Evolutionary conservation across 179 eudicot genomes (phyloP).

Genomic region (Pouteria campechiana): DNA sequence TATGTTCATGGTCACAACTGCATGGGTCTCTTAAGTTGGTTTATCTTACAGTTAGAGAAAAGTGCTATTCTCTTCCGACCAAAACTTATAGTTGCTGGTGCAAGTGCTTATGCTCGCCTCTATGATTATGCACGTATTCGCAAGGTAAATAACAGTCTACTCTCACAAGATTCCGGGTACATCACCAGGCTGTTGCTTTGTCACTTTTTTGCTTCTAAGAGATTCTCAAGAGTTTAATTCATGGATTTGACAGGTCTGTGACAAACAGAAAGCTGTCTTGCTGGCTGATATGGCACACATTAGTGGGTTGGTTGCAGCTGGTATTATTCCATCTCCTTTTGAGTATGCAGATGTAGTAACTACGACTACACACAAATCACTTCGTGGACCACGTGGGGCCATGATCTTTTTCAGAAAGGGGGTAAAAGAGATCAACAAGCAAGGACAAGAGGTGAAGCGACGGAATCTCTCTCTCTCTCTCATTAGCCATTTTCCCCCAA

Average conservation of each 20-base stretch:
- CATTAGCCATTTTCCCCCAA: not conserved
- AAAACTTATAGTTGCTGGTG: constrained; percentile 91
- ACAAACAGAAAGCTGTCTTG: constrained; percentile 87
- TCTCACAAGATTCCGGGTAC: not conserved
- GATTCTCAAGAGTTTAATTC: not conserved
- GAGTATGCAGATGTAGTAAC: constrained; percentile 96
- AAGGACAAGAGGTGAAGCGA: constrained; percentile 74
- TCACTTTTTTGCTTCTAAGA: not conserved
- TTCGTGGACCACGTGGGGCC: constrained; percentile 97
- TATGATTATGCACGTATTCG: constrained; percentile 88
- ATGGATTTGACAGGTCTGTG: constrained; percentile 50
- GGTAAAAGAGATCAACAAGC: constrained; percentile 77
- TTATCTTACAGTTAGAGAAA: constrained; percentile 68
- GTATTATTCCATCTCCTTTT: constrained; percentile 92
- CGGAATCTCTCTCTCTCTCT: not conserved
- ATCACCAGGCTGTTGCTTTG: not conserved
- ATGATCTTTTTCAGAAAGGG: constrained; percentile 96
- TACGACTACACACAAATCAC: constrained; percentile 95
- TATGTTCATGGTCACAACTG: too few relatives aligned
- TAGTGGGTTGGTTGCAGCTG: constrained; percentile 94
- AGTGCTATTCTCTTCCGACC: constrained; percentile 94
- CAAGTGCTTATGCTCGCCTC: constrained; percentile 94
- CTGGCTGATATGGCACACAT: constrained; percentile 98
- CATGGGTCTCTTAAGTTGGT: not conserved
- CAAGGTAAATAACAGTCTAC: constrained; percentile 36